These are phyloP conservation scores for Hawksworthiomyces lignivorus DNA, from an alignment of 2,329 filamentous ascomycete species.

Conservation along the genomic window DNA sequence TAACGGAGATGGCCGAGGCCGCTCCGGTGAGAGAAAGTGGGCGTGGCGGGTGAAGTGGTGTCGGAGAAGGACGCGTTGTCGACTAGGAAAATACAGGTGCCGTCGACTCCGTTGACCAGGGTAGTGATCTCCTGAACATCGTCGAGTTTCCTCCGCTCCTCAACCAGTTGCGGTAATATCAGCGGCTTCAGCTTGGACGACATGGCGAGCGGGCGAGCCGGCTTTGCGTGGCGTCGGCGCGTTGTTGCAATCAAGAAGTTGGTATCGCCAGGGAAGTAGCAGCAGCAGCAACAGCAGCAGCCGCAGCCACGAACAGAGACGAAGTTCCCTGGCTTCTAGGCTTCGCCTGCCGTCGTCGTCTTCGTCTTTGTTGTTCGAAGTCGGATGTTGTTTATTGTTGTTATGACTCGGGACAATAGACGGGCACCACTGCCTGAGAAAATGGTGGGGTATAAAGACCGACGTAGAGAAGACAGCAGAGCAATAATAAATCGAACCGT, in stretches of 20 bases:
- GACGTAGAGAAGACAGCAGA: no score
- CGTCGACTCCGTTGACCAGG: conserved; percentile 20
- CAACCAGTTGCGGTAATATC: conserved; percentile 45
- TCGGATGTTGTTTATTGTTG: no score
- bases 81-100: conserved; percentile 34
- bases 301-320: no score
- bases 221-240: no score
- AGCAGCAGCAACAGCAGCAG: not conserved
- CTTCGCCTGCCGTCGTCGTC: no score
- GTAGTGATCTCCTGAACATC: conserved; percentile 18
- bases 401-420: no score
- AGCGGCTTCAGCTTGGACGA: conserved; percentile 45
- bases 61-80: conserved; percentile 54
- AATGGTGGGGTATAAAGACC: no score
- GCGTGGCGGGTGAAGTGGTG: conserved; percentile 61
- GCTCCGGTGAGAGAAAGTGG: conserved; percentile 52
- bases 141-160: conserved; percentile 39
- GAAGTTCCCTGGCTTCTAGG: no score
- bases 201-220: conserved; percentile 28
- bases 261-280: conserved; percentile 1
- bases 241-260: no score
- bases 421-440: no score
- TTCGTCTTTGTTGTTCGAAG: no score
- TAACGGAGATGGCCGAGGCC: conserved; percentile 44
- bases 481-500: no score